Percentiles rank a stretch among this genome's conserved stretches.
Evolutionary conservation across 257 asterid genomes (phyloP).

Genomic region (Craterostigma plantagineum): DNA sequence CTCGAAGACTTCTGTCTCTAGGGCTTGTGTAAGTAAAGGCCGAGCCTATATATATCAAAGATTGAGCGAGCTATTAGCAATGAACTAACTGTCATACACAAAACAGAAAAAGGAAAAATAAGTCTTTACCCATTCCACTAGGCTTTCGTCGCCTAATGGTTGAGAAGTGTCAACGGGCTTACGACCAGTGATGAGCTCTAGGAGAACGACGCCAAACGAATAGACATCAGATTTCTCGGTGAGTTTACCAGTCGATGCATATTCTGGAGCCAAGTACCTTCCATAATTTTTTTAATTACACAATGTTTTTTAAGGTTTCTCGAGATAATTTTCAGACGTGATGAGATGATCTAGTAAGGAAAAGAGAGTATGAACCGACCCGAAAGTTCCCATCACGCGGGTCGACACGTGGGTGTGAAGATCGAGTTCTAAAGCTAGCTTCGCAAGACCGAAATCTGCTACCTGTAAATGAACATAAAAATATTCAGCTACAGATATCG

Average conservation of each 20-base stretch:
- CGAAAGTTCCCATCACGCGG: conserved; percentile 54
- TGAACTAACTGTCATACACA: too few species aligned
- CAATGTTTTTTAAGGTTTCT: not conserved
- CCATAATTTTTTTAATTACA: not conserved
- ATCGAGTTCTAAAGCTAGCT: conserved; percentile 29
- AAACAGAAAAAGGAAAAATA: too few species aligned
- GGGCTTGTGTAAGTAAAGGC: conserved; percentile 1
- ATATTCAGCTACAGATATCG: not conserved
- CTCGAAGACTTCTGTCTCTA: not conserved
- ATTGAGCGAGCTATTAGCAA: too few species aligned
- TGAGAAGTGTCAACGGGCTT: conserved; percentile 75
- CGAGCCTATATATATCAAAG: not conserved
- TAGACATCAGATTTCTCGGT: conserved; percentile 75
- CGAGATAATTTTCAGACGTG: not conserved
- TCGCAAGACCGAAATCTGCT: conserved; percentile 51
- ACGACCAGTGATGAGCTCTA: conserved; percentile 83
- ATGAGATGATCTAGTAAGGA: not conserved
- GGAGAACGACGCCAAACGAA: conserved; percentile 76
- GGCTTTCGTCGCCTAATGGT: conserved; percentile 83
- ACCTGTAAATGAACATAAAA: conserved; percentile 12
- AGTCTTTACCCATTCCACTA: conserved; percentile 66
- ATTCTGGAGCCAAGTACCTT: conserved; percentile 89
- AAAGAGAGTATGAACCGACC: too few species aligned
- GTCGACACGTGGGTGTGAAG: conserved; percentile 33
- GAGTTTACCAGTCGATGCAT: conserved; percentile 78